Evolutionary conservation across 2,329 filamentous ascomycete genomes (phyloP), one percentile per base, ranked within the genome.

Genomic region (Paracoccidioides lutzii): DNA sequence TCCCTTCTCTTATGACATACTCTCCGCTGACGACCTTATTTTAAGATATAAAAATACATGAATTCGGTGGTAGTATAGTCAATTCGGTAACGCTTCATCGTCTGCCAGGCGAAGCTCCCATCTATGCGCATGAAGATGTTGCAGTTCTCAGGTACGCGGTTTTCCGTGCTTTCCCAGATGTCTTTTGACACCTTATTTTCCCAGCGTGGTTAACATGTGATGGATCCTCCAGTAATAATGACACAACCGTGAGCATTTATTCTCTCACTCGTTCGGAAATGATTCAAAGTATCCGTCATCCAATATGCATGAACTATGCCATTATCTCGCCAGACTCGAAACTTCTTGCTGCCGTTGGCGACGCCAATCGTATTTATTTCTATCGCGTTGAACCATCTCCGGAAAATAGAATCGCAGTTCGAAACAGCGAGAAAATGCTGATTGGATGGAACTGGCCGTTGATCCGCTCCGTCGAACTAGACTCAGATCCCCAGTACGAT

Each of bases 241-340:
- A 97, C 73, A 85, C 84, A 67, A 89, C 87, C 1, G 87, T 97
- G 56, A 85, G 85, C 33, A 74, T 96, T n/a, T 88, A 94, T 66
- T 86, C 84, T 51, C 75, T 97, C 22, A 76, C 80, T 33, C 81
- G 84, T 53, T 80, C 82, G 12, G 77, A 86, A 58, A 76, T 85
- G 40, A 72, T 94, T 28, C 82, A 87, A 55, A 78, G 83, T 45
- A 74, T 96, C 54, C 78, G 81, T 3, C 85, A 95, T 60, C 85
- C 87, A 4, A 87, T 91, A 66, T 87, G 84, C 60, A 91, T 97
- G 74, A 98, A 98, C 65, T 89, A 94, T 65, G 88, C 90, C 38
- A 82, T 90, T n/a, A 84, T 98, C 53, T 96, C 91, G 5, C 93
- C 91, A 0, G 87, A 96, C 67, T 91, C 90, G 0, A 80, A 78